Percentiles rank a stretch among this genome's conserved stretches.
These are phyloP conservation scores for Trichoderma virens DNA, from an alignment of 495 filamentous ascomycete species.

Conservation along the genomic window DNA sequence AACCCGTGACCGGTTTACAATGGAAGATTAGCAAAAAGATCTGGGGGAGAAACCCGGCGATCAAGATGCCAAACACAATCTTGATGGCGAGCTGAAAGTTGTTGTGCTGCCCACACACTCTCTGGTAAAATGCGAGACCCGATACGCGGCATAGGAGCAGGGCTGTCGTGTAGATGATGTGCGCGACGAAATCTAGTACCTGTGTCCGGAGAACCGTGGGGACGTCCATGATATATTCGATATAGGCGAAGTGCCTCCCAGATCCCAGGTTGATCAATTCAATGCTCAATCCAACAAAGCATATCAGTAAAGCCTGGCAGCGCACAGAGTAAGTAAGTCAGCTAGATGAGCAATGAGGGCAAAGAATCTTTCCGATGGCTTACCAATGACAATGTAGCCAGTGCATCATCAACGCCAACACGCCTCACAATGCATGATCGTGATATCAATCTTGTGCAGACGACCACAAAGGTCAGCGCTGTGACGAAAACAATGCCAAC, in stretches of 20 bases:
- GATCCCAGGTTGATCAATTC: constrained; percentile 37
- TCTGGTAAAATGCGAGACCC: constrained; percentile 41
- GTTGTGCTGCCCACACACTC: constrained; percentile 27
- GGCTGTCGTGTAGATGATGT: constrained; percentile 40
- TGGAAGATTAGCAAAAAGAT: constrained; percentile 40
- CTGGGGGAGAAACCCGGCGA: constrained; percentile 33
- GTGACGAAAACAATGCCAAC: constrained; percentile 34
- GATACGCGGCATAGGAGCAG: constrained; percentile 39
- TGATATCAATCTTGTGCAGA: constrained; percentile 29
- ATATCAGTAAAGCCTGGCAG: constrained; percentile 24
- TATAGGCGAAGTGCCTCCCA: constrained; percentile 40
- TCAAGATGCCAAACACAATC: constrained; percentile 26
- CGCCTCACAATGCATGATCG: constrained; percentile 28
- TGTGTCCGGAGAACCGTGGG: constrained; percentile 30
- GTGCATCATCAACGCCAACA: constrained; percentile 28
- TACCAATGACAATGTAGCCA: constrained; percentile 32
- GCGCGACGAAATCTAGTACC: constrained; percentile 37
- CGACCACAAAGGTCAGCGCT: constrained; percentile 25
- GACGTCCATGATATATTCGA: constrained; percentile 35
- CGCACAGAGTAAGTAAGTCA: background rate
- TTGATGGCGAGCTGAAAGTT: constrained; percentile 29
- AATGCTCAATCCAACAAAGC: constrained; percentile 31
- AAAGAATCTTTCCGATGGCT: background rate
- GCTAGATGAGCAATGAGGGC: too few relatives aligned
- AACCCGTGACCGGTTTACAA: constrained; percentile 34